Conservation (phyloP, 768 basidiomycete species). For the Agaricus blazei region DNA sequence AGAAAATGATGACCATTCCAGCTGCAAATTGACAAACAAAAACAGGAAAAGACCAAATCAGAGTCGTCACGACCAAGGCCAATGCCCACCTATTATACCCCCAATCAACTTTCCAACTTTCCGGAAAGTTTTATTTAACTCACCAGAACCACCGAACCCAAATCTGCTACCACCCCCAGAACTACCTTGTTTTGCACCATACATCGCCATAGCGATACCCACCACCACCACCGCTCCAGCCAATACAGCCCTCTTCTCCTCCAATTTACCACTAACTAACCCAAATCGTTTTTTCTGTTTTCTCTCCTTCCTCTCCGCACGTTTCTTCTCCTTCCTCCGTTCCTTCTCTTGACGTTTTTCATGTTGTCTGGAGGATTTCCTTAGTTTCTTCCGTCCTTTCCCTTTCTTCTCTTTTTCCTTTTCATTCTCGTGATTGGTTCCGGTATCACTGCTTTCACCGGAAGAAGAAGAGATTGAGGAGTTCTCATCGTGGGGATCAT, state of each 20-base stretch:
- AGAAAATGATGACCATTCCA: background rate
- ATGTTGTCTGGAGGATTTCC: conserved; percentile 13
- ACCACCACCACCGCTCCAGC: conserved; percentile 66
- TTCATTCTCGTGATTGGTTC: background rate
- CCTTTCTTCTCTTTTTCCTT: conserved; percentile 11
- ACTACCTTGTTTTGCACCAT: conserved; percentile 28
- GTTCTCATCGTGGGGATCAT: conserved; percentile 10
- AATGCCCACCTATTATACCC: background rate
- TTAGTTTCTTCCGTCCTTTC: conserved; percentile 17
- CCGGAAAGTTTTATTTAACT: background rate
- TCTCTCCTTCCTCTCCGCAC: background rate
- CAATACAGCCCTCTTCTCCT: conserved; percentile 42
- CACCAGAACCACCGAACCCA: conserved; percentile 14
- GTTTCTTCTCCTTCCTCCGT: background rate
- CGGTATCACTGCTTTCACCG: conserved; percentile 17
- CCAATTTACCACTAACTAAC: background rate
- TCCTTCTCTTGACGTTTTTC: background rate
- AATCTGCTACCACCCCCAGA: conserved; percentile 6
- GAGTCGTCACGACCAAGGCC: background rate
- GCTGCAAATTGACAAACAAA: background rate
- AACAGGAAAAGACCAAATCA: background rate
- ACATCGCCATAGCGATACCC: conserved; percentile 65
- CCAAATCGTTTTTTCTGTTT: background rate
- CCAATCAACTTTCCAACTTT: no score
- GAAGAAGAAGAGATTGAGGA: conserved; percentile 12